Base-by-base conservation (phyloP, 2,329 filamentous ascomycete species). In the Pseudonectria foliicola region DNA sequence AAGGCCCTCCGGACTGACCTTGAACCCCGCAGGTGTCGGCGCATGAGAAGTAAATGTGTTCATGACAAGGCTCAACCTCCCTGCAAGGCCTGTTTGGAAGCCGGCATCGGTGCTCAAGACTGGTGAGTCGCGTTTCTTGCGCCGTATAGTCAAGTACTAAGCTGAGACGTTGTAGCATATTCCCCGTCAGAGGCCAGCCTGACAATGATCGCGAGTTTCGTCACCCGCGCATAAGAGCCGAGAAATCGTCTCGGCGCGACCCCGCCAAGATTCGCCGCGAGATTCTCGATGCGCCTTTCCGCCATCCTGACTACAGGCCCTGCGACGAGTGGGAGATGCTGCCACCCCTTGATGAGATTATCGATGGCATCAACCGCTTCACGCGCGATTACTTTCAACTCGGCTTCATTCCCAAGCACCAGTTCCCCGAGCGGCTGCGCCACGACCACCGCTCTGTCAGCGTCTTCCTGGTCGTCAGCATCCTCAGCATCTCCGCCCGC, bases 381-480 rank as follows among this genome's bases (percentile, higher is more conserved):
- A 74, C 66, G 1, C 58, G 58, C 6, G 64, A 75, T 44, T 78
- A 74, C 49, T 76, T 77, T 43, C 74, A 78, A 52, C 65, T 77
- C 6, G 70, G 74, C 15, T 78, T 78, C 47, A 70, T 77, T 24
- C 70, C 68, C 5, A 75, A 73, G 53, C 59, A 68, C 15, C 56
- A 63, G 33, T 75, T 77, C 34, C 59, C 64, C 1, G 56, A 64
- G 15, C 61, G 62, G 6, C 57, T 78, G n/a, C 60, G 57, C 26
- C 62, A 62, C 4, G 63, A 73, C 35, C 60, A 62, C 18, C 60
- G 59, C 11, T 67, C 67, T n/a, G 59, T 73, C 43, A 73, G 67
- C 52, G 60, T 69, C 13, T 78, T 78, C 38, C 61, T 77, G 15
- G 57, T 77, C 13, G 58, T 76, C 10, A 64, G 67, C 39, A 68